phyloP scores from a whole-genome alignment of 306 rosid genomes.

The Vigna radiata region DNA sequence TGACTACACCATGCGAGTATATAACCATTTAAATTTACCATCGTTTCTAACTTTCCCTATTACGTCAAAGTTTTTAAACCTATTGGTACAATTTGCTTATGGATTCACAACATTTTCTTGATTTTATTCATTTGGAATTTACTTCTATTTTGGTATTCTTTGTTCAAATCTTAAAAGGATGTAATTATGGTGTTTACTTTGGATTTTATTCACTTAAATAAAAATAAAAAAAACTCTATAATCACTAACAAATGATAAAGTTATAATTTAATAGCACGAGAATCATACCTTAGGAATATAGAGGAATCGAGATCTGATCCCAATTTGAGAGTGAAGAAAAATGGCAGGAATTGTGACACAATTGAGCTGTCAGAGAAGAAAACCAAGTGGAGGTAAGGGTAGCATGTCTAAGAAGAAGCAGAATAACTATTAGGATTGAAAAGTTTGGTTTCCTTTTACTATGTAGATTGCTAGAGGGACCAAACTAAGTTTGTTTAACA shows the following conservation, averaged over 20 bases:
- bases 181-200: background rate
- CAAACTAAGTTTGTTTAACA: too few species aligned
- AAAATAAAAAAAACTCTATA: background rate
- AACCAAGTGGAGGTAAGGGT: too few species aligned
- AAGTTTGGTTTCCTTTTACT: too few species aligned
- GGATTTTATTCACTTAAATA: background rate
- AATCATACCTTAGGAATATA: background rate
- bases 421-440: too few species aligned
- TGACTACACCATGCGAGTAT: background rate
- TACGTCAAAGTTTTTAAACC: background rate
- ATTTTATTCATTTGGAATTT: slow-evolving; percentile 1
- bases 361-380: background rate
- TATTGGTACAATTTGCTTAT: background rate
- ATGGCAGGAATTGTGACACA: background rate
- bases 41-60: background rate
- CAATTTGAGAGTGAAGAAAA: background rate
- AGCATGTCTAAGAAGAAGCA: too few species aligned
- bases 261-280: background rate
- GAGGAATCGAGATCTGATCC: background rate
- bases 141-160: background rate
- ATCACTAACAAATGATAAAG: background rate
- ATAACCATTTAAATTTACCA: background rate
- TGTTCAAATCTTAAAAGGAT: background rate
- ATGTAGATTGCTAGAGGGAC: too few species aligned
- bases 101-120: background rate